Percentiles rank a stretch among this genome's conserved stretches.
phyloP scores from a whole-genome alignment of 1,139 yeast species.

The Taiozyma sp. region DNA sequence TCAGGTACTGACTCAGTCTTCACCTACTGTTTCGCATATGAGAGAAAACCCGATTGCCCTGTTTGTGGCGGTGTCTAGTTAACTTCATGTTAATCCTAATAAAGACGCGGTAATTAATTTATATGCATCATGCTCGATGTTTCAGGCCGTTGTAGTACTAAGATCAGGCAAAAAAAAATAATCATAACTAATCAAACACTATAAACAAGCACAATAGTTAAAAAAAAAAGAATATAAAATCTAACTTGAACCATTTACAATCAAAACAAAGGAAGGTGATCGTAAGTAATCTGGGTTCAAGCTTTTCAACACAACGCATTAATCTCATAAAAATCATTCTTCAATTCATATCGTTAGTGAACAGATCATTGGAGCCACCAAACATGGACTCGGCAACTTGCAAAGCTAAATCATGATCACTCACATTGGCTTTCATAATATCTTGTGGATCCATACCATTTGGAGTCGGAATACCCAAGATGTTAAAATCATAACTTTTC shows the following conservation, averaged over 20 bases:
- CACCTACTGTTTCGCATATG: conserved; percentile 65
- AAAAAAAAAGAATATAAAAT: background rate
- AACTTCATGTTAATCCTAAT: background rate
- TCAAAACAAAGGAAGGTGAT: background rate
- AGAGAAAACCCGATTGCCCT: conserved; percentile 58
- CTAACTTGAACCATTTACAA: background rate
- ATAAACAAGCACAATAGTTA: background rate
- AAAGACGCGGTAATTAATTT: too few species aligned
- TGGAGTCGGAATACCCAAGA: background rate
- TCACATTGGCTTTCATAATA: background rate
- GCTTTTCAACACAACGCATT: background rate
- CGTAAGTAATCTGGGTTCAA: background rate
- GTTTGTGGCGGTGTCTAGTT: conserved; percentile 56
- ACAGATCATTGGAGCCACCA: conserved; percentile 12
- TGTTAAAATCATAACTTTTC: background rate
- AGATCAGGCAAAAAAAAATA: too few species aligned
- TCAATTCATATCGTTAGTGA: background rate
- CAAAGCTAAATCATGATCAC: conserved; percentile 19
- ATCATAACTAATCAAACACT: background rate
- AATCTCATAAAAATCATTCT: background rate
- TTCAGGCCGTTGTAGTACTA: too few species aligned
- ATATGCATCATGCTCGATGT: too few species aligned
- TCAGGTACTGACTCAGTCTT: conserved; percentile 76
- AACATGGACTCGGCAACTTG: conserved; percentile 24
- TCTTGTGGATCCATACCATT: background rate